Conservation (phyloP, 352 stramenopile species). For the Globisporangium sylvaticum region DNA sequence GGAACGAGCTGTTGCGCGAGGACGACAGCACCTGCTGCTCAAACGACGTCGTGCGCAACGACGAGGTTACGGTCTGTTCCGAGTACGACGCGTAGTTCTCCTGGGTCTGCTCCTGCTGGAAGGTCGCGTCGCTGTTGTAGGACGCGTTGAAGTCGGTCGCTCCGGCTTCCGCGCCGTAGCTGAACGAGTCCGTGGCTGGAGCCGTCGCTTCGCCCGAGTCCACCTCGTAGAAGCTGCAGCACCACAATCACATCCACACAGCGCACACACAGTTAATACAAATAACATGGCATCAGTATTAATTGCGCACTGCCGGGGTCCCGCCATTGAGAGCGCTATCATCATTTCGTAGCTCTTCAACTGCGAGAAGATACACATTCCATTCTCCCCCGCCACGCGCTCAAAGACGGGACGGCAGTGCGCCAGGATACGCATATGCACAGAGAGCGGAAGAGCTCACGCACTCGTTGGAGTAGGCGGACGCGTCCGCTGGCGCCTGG, state of each 20-base stretch:
- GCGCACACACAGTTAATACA: background rate
- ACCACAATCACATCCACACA: background rate
- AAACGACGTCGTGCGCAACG: constrained; percentile 15
- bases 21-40: constrained; percentile 12
- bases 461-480: constrained; percentile 44
- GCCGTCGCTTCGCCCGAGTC: constrained; percentile 30
- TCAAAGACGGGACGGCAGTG: background rate
- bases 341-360: constrained; percentile 9
- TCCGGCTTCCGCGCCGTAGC: constrained; percentile 9
- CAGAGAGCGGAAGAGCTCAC: constrained; percentile 14
- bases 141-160: constrained; percentile 23
- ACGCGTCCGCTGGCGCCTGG: constrained; percentile 43
- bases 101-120: constrained; percentile 16
- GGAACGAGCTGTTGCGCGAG: constrained; percentile 25
- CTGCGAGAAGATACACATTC: constrained; percentile 9
- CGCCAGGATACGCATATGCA: background rate
- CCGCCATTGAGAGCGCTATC: background rate
- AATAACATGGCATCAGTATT: background rate
- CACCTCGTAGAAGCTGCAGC: constrained; percentile 61
- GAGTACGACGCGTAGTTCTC: constrained; percentile 21
- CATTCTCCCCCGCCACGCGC: background rate
- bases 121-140: constrained; percentile 9
- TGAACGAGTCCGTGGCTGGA: constrained; percentile 10
- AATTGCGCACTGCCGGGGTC: background rate
- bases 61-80: constrained; percentile 7